A percentile compares a stretch with the other conserved stretches of the same genome.
These are phyloP conservation scores for Myochromella boudieri DNA, from an alignment of 768 basidiomycete species.

Conservation along the genomic window DNA sequence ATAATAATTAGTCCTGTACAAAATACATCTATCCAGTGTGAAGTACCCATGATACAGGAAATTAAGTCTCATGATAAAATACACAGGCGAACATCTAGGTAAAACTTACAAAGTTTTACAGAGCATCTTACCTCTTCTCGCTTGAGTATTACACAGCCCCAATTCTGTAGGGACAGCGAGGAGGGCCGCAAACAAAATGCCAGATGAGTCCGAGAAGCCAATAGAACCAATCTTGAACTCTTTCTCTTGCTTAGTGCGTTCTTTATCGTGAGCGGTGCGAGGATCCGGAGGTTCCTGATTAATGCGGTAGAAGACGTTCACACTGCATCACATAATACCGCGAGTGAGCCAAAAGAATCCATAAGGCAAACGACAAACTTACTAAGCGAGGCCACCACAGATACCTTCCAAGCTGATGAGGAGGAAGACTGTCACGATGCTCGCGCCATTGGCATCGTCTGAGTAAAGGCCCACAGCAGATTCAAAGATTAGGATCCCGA, in stretches of 20 bases:
- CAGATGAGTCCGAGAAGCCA: conserved; percentile 80
- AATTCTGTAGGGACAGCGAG: conserved; percentile 76
- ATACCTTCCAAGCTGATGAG: conserved; percentile 46
- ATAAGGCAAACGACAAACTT: conserved; percentile 29
- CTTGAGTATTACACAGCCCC: conserved; percentile 72
- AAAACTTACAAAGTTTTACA: conserved; percentile 64
- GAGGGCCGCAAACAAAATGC: conserved; percentile 65
- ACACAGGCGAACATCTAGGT: too few relatives aligned
- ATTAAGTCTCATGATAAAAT: too few relatives aligned
- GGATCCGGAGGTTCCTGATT: conserved; percentile 68
- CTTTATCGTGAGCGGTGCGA: conserved; percentile 45
- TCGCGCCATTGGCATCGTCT: conserved; percentile 36
- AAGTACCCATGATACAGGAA: too few relatives aligned
- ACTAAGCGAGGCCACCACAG: conserved; percentile 95
- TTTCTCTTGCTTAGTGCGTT: conserved; percentile 69
- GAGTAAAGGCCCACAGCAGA: conserved; percentile 59
- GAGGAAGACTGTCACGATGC: conserved; percentile 61
- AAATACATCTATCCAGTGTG: too few relatives aligned
- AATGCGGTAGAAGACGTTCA: conserved; percentile 83
- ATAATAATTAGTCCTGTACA: too few relatives aligned
- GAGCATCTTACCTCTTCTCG: conserved; percentile 63
- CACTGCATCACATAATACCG: conserved; percentile 51
- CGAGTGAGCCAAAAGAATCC: not conserved
- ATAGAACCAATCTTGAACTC: conserved; percentile 92
- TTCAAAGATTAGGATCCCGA: conserved; percentile 55